Base-by-base conservation (phyloP, 495 filamentous ascomycete genomes). In the Copromyces sp. region DNA sequence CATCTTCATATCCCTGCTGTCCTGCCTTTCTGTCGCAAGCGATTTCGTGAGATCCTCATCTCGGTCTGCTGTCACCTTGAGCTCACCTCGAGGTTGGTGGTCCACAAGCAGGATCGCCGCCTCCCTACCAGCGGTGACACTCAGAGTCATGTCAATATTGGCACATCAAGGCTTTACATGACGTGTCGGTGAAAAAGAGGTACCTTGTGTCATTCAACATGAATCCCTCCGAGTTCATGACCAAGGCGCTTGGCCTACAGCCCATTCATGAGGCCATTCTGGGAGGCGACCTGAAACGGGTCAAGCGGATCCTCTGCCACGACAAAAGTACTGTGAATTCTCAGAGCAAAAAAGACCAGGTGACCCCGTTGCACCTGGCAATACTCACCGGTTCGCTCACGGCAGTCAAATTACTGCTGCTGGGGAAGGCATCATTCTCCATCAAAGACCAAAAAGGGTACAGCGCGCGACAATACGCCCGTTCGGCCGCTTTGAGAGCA, bases 21-120 rank as follows among this genome's bases (percentile, higher is more conserved):
- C 53, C 29, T 0, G 0, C 29, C 0, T 0, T 35, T 35, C 29
- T 61, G 0, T 6, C 3, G 12, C 0, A 35, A 61, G 0, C 14
- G 29, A 17, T 2, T 61, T 29, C 29, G 53, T 61, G 29, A 61
- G 12, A 35, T 32, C 14, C 24, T 61, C 29, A 61, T 61, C 53
- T 35, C 53, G 53, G 29, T 61, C 6, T 32, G 29, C 29, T 35
- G 12, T 35, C 24, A 61, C 53, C 29, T 61, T 35, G 53, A 35
- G 29, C 1, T 61, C 53, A 61, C 53, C 12, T 16, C 1, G 53
- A 16, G 53, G 1, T 61, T 61, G 20, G 20, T 53, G 45, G 20
- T 14, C 53, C 24, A 61, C n/a, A 32, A 9, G 47, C 47, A 2
- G 2, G 24, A 3, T 59, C 29, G 24, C 4, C 3, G 9, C 11